Evolutionary conservation across 2,329 filamentous ascomycete genomes (phyloP), one percentile per base, ranked within the genome.

Genomic region (Boeremia exigua): DNA sequence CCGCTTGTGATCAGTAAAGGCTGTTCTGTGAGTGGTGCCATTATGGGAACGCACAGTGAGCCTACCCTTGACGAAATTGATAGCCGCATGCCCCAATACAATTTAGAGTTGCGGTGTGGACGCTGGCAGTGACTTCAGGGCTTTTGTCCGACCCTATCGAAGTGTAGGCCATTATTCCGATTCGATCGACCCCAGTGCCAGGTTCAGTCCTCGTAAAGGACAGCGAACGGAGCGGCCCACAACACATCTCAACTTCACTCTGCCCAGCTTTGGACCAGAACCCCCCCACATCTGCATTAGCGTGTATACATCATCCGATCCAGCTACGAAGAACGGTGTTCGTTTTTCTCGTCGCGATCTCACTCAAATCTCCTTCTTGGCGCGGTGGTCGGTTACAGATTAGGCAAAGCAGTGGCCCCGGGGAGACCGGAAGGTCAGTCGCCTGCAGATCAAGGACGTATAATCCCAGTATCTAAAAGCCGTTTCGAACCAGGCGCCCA

Each of bases 231-330:
- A 14, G 53, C 53, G 53, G 53, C 34, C 53, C 53, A 50, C 47
- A 23, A 45, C 25, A 34, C 52, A 37, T 49, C 33, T 47, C 52
- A 38, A 32, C 19, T 30, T 23, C 11, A 40, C 6, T 25, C n/a
- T 29, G 40, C n/a, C 37, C 30, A 32, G 19, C 2, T 23, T 23
- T 23, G 2, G 19, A 23, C 12, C 25, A 11, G 17, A 9, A 37
- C 11, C 47, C 38, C 33, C 49, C 29, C n/a, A 37, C 8, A 2
- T 27, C 15, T 40, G 48, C 43, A 48, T 48, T 57, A 57, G 54
- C 54, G 48, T 57, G 54, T 57, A 57, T 57, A 57, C 48, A 40
- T 7, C 14, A 30, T 48, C 27, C 48, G 25, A 56, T 48, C 54
- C 29, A 36, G 48, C 30, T 47, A 48, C 34, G 46, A 37, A 50